Evolutionary conservation across 495 filamentous ascomycete genomes (phyloP).

Genomic region (Aspergillus egyptiacus): DNA sequence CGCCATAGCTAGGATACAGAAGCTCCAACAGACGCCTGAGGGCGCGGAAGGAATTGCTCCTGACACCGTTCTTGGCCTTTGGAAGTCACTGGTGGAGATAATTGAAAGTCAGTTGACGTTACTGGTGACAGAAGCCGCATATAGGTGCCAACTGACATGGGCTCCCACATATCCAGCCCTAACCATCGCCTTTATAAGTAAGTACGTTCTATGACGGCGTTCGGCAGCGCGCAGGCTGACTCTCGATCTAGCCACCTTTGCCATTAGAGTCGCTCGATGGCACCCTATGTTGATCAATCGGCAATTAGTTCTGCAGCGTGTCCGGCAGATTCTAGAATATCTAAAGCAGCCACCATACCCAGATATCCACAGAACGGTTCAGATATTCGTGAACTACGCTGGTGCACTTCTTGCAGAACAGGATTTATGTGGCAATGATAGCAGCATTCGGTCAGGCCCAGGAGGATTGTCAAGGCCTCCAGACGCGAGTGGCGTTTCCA

Average conservation of each 20-base stretch:
- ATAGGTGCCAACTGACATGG: slow-evolving; percentile 37
- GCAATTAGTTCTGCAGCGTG: slow-evolving; percentile 30
- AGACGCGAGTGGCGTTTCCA: slow-evolving; percentile 16
- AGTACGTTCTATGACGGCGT: slow-evolving; percentile 13
- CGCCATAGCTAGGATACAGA: slow-evolving; percentile 37
- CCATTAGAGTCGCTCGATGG: slow-evolving; percentile 38
- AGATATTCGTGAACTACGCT: slow-evolving; percentile 40
- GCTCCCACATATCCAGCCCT: slow-evolving; percentile 38
- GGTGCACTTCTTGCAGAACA: slow-evolving; percentile 35
- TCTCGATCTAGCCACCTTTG: slow-evolving; percentile 30
- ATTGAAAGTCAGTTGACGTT: slow-evolving; percentile 38
- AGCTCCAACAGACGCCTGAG: slow-evolving; percentile 28
- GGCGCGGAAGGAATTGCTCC: slow-evolving; percentile 21
- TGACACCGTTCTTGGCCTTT: slow-evolving; percentile 28
- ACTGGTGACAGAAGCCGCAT: slow-evolving; percentile 32
- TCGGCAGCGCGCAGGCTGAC: neutral
- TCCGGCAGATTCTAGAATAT: slow-evolving; percentile 34
- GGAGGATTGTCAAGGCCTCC: slow-evolving; percentile 12
- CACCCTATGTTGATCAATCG: slow-evolving; percentile 36
- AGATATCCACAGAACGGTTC: slow-evolving; percentile 40
- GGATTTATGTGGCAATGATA: slow-evolving; percentile 1
- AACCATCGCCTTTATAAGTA: slow-evolving; percentile 41
- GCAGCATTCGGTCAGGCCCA: neutral
- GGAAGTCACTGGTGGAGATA: slow-evolving; percentile 32
- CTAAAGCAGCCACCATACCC: slow-evolving; percentile 40